These are phyloP conservation scores for Skeletonema tropicum DNA, from an alignment of 108 stramenopile genomes.

Conservation along the genomic window DNA sequence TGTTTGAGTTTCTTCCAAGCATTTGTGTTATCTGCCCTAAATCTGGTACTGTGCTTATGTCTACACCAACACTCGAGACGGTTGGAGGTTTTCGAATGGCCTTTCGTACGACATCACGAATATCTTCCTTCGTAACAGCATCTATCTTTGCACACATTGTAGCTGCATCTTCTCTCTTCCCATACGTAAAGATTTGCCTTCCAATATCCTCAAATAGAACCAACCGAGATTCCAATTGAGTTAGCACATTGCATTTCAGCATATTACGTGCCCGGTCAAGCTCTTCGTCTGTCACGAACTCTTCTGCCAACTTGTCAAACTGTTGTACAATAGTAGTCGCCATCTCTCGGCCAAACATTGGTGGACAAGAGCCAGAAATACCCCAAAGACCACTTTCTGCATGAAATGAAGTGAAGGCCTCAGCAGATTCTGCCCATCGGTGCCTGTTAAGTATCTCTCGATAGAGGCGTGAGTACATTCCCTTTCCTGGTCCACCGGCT, in stretches of 20 bases:
- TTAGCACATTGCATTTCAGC: conserved; percentile 97
- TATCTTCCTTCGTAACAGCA: conserved; percentile 88
- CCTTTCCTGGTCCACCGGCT: conserved; percentile 99
- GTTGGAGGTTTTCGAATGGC: conserved; percentile 77
- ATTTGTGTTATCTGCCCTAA: conserved; percentile 71
- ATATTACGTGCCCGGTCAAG: conserved; percentile 95
- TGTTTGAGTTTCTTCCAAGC: conserved; percentile 33
- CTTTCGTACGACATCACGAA: conserved; percentile 76
- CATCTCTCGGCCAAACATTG: conserved; percentile 65
- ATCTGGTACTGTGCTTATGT: conserved; percentile 71
- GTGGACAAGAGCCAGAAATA: conserved; percentile 75
- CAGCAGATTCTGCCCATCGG: conserved; percentile 93
- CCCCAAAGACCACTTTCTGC: conserved; percentile 93
- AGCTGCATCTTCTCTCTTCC: conserved; percentile 78
- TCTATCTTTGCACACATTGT: conserved; percentile 93
- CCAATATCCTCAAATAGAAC: conserved; percentile 98
- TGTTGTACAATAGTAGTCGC: conserved; percentile 81
- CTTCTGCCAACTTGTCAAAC: conserved; percentile 67
- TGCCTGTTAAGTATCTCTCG: conserved; percentile 92
- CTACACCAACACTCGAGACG: conserved; percentile 82
- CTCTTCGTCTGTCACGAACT: conserved; percentile 83
- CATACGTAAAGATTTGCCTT: conserved; percentile 95
- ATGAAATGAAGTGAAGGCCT: conserved; percentile 92
- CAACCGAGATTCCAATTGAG: conserved; percentile 93
- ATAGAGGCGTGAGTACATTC: conserved; percentile 98